Evolutionary conservation across 2,329 filamentous ascomycete genomes (phyloP), one percentile per base, ranked within the genome.

Genomic region (Phialophora verrucosa): DNA sequence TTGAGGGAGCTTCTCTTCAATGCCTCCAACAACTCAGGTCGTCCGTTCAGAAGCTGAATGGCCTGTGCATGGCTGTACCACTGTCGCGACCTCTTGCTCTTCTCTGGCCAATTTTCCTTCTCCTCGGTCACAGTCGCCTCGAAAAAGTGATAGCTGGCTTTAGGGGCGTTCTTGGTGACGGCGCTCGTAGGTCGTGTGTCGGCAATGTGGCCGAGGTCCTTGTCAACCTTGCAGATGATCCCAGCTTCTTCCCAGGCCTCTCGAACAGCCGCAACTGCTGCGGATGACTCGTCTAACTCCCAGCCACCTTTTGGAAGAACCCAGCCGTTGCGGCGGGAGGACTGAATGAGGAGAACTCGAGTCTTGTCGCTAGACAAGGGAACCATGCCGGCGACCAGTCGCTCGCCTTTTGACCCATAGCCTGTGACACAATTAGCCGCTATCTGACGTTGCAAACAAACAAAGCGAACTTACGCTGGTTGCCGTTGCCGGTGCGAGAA

Each of bases 201-300:
- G 62, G 89, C 83, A 73, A 99, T 96, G 70, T 90, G 86, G 70
- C 93, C 93, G 59, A 99, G 85, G 78, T 97, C 92, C 77, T 90
- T 90, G 74, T 90, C 89, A 78, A 97, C 89, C 66, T 87, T 90
- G 79, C 94, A 91, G 74, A 91, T 84, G 75, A 98, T 96, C 74
- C 95, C 95, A 50, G 93, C 95, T 82, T 98, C 95, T 82, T 98
- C 95, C 95, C 95, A 98, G 68, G 95, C 95, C 80, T 99, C 95
- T 72, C 95, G 84, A 83, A 83, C 90, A 80, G 88, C 88, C 63
- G 95, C 95, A 64, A 95, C 91, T 77, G 94, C 87, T 69, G 90
- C 88, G 70, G 91, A 95, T 69, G 89, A 87, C 81, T 99, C 95
- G 79, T 99, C 95, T 38, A 88, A 90, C 79, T 99, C 95, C 93